These are phyloP conservation scores for Ciborinia camelliae DNA, from an alignment of 2,329 filamentous ascomycete genomes.

Conservation along the genomic window DNA sequence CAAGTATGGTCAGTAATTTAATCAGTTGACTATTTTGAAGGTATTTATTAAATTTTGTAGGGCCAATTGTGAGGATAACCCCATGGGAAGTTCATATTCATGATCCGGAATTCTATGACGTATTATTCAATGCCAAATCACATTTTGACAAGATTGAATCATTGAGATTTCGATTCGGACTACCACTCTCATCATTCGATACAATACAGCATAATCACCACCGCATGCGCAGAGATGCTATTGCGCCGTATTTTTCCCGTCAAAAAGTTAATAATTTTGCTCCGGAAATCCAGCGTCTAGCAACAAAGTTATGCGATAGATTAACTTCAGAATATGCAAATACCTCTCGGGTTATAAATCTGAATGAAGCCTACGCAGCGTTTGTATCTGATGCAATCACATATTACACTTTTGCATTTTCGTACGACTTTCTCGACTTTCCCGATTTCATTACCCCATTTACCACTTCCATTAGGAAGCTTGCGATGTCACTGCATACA, in stretches of 20 bases:
- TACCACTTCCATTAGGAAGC: not conserved
- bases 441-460: not conserved
- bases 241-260: slow-evolving; percentile 26
- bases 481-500: not conserved
- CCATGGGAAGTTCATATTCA: slow-evolving; percentile 21
- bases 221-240: slow-evolving; percentile 22
- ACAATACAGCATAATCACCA: slow-evolving; percentile 26
- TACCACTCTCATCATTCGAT: slow-evolving; percentile 20
- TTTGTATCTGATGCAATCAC: slow-evolving; percentile 29
- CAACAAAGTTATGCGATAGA: not conserved
- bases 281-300: slow-evolving; percentile 7
- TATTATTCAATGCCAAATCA: slow-evolving; percentile 14
- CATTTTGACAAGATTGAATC: slow-evolving; percentile 19
- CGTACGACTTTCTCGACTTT: slow-evolving; percentile 22
- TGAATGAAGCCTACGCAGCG: slow-evolving; percentile 9
- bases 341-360: slow-evolving; percentile 4
- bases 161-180: slow-evolving; percentile 15
- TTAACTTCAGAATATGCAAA: slow-evolving; percentile 11
- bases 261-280: slow-evolving; percentile 1
- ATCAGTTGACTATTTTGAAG: not conserved
- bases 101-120: slow-evolving; percentile 23
- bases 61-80: slow-evolving; percentile 20
- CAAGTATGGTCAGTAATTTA: slow-evolving; percentile 37
- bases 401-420: slow-evolving; percentile 31
- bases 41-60: not conserved